Conservation (phyloP, 495 filamentous ascomycete species). For the Aspergillus campestris region DNA sequence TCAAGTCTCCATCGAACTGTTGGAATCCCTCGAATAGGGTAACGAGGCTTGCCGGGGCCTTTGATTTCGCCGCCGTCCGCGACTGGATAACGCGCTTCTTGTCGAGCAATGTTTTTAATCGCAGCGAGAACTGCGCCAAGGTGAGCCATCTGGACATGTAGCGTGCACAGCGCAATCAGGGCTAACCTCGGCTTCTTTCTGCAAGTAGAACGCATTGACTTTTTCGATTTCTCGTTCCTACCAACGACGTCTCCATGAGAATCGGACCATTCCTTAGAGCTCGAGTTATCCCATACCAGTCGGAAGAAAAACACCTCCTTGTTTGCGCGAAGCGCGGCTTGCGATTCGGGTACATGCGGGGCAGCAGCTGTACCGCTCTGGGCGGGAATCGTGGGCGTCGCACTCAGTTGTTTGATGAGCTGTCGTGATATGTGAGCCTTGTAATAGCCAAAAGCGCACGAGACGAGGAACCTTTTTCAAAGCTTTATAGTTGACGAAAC, state of each 20-base stretch:
- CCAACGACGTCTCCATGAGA: slow-evolving; percentile 1
- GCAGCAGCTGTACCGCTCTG: slow-evolving; percentile 53
- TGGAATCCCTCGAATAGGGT: slow-evolving; percentile 93
- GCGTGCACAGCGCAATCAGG: neutral
- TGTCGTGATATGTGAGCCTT: slow-evolving; percentile 28
- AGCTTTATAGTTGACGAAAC: slow-evolving; percentile 98
- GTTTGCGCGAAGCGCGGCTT: slow-evolving; percentile 89
- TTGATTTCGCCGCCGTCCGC: slow-evolving; percentile 61
- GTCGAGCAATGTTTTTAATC: slow-evolving; percentile 82
- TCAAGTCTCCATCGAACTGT: slow-evolving; percentile 90
- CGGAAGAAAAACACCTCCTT: slow-evolving; percentile 98
- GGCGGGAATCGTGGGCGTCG: slow-evolving; percentile 71
- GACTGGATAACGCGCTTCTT: slow-evolving; percentile 87
- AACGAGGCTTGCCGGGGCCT: slow-evolving; percentile 83
- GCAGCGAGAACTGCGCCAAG: slow-evolving; percentile 67
- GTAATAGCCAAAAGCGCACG: neutral
- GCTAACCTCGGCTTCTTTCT: slow-evolving; percentile 93
- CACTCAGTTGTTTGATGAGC: slow-evolving; percentile 97
- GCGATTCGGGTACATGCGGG: slow-evolving; percentile 56
- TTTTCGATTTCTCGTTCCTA: slow-evolving; percentile 97
- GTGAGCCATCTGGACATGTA: slow-evolving; percentile 3
- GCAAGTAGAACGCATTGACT: slow-evolving; percentile 94
- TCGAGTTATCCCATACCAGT: slow-evolving; percentile 46
- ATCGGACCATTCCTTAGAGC: too few relatives aligned
- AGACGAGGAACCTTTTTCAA: slow-evolving; percentile 73